A percentile compares a stretch with the other conserved stretches of the same genome.
These are phyloP conservation scores for Kuraishia cidri DNA, from an alignment of 805 yeast species.

Conservation along the genomic window DNA sequence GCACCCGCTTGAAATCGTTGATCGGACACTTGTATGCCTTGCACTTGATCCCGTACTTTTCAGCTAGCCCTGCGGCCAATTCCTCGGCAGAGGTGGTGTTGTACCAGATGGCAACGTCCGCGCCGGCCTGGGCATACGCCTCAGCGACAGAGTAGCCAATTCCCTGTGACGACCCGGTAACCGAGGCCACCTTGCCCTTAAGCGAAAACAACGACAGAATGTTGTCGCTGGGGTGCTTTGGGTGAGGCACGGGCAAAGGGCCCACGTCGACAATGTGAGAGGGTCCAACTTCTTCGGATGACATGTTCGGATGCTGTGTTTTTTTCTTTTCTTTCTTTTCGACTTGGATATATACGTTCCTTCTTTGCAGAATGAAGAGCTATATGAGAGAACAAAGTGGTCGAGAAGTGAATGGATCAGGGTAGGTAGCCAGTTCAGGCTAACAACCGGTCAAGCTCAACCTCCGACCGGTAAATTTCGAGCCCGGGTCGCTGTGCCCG, in stretches of 20 bases:
- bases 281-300: constrained; percentile 12
- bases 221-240: constrained; percentile 37
- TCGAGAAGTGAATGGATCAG: no score
- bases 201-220: constrained; percentile 59
- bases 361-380: no score
- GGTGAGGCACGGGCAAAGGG: constrained; percentile 46
- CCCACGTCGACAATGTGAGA: constrained; percentile 9
- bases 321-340: no score
- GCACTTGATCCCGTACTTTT: constrained; percentile 50
- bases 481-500: no score
- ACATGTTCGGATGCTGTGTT: background rate
- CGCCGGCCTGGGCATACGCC: constrained; percentile 83
- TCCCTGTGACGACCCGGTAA: constrained; percentile 82
- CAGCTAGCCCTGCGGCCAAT: constrained; percentile 44
- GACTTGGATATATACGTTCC: no score
- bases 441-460: no score
- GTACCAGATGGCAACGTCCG: constrained; percentile 68
- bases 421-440: no score
- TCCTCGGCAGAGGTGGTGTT: constrained; percentile 55
- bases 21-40: constrained; percentile 60
- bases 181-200: constrained; percentile 77
- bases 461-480: no score
- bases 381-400: no score
- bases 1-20: constrained; percentile 39
- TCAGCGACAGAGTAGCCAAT: constrained; percentile 78